Percentiles rank a stretch among this genome's conserved stretches.
Conservation (phyloP, 805 yeast genomes). For the Kluyveromyces nonfermentans region DNA sequence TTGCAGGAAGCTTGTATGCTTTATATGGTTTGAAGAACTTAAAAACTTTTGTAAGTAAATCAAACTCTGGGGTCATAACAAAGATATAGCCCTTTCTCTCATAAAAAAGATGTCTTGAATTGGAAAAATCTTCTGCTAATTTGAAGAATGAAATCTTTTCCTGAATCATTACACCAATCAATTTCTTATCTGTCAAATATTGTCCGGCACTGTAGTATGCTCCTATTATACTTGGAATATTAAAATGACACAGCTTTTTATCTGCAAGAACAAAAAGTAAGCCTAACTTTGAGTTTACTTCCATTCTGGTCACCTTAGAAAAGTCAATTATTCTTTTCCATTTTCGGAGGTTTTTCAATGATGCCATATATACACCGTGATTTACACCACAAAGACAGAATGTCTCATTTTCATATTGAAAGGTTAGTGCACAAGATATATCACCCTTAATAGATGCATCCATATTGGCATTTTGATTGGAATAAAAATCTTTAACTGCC, state of each 20-base stretch:
- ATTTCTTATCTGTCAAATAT: slow-evolving; percentile 25
- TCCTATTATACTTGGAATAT: slow-evolving; percentile 50
- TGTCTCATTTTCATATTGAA: slow-evolving; percentile 36
- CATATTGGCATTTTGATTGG: slow-evolving; percentile 8
- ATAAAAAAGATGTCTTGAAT: slow-evolving; percentile 48
- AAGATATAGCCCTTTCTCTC: slow-evolving; percentile 40
- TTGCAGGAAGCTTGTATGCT: slow-evolving; percentile 45
- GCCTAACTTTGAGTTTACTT: slow-evolving; percentile 38
- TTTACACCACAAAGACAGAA: slow-evolving; percentile 52
- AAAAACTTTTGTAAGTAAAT: slow-evolving; percentile 22
- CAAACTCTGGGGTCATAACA: slow-evolving; percentile 33
- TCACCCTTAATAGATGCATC: slow-evolving; percentile 5
- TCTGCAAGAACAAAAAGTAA: slow-evolving; percentile 52
- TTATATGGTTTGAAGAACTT: slow-evolving; percentile 37
- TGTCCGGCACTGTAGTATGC: slow-evolving; percentile 41
- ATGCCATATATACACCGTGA: slow-evolving; percentile 50
- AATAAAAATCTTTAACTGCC: slow-evolving; percentile 31
- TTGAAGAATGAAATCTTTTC: slow-evolving; percentile 54
- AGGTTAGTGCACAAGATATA: slow-evolving; percentile 37
- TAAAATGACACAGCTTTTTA: slow-evolving; percentile 50
- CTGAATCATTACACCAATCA: slow-evolving; percentile 42
- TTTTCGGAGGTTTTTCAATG: slow-evolving; percentile 13
- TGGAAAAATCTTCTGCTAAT: slow-evolving; percentile 57
- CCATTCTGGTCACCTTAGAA: slow-evolving; percentile 46
- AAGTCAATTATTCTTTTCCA: slow-evolving; percentile 56